These are phyloP conservation scores for Cercospora beticola DNA, from an alignment of 2,329 filamentous ascomycete genomes.

Conservation along the genomic window DNA sequence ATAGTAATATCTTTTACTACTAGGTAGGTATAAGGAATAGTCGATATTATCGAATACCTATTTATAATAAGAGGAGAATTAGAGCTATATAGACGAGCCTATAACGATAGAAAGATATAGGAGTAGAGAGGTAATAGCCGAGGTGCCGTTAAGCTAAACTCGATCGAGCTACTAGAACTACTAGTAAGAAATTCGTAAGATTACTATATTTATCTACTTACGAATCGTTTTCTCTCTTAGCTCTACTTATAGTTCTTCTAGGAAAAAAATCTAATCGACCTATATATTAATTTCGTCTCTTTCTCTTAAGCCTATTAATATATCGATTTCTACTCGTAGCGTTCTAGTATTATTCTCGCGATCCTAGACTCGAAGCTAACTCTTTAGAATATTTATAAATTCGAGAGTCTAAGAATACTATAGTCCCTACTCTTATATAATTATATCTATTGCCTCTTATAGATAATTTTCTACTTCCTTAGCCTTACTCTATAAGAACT, in stretches of 20 bases:
- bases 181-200: neutral
- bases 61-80: neutral
- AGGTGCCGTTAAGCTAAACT: neutral
- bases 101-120: neutral
- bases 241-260: neutral
- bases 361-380: neutral
- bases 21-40: neutral
- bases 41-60: neutral
- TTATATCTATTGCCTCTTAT: neutral
- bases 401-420: neutral
- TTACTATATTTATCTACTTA: neutral
- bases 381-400: neutral
- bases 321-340: neutral
- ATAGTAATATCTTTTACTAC: neutral
- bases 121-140: neutral
- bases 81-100: neutral
- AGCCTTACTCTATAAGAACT: neutral
- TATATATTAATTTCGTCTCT: neutral
- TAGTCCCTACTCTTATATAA: neutral
- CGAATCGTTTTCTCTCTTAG: neutral
- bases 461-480: neutral
- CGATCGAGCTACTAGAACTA: neutral
- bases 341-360: neutral
- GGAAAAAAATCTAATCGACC: neutral
- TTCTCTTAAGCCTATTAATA: neutral